Conservation (phyloP, 176 grass and related monocot genomes). For the Triticum urartu region DNA sequence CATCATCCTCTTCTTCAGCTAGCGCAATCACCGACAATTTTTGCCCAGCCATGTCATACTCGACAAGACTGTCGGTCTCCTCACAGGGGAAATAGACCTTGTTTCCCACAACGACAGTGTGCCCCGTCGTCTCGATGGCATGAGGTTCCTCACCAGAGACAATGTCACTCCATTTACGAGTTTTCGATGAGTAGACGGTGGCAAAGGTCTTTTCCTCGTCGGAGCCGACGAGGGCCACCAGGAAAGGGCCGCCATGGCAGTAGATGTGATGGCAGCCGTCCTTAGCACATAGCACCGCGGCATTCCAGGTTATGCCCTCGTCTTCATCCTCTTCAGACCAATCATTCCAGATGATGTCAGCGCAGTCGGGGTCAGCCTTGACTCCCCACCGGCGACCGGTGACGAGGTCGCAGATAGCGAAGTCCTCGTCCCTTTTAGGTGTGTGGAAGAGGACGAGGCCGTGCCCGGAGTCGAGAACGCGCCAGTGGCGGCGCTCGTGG, state of each 20-base stretch:
- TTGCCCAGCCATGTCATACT: background rate
- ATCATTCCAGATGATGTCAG: background rate
- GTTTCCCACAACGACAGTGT: background rate
- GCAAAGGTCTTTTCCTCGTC: background rate
- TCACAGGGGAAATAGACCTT: background rate
- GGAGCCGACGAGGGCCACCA: background rate
- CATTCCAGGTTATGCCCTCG: background rate
- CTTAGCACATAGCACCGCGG: background rate
- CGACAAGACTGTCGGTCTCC: background rate
- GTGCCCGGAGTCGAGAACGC: background rate
- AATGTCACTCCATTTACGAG: background rate
- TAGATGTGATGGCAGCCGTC: background rate
- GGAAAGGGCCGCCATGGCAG: background rate
- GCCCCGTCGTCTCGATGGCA: background rate
- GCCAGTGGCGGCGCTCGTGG: background rate
- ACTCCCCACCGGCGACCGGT: background rate
- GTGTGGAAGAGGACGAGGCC: slow-evolving; percentile 12
- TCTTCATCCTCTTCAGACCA: too few species aligned
- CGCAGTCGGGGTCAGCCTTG: background rate
- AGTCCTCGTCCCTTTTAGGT: background rate
- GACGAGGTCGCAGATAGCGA: background rate
- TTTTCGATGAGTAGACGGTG: background rate
- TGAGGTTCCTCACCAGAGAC: background rate
- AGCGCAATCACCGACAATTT: background rate
- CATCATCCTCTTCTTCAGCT: too few species aligned